Conservation (phyloP, 805 yeast genomes). For the Yarrowia osloensis region DNA sequence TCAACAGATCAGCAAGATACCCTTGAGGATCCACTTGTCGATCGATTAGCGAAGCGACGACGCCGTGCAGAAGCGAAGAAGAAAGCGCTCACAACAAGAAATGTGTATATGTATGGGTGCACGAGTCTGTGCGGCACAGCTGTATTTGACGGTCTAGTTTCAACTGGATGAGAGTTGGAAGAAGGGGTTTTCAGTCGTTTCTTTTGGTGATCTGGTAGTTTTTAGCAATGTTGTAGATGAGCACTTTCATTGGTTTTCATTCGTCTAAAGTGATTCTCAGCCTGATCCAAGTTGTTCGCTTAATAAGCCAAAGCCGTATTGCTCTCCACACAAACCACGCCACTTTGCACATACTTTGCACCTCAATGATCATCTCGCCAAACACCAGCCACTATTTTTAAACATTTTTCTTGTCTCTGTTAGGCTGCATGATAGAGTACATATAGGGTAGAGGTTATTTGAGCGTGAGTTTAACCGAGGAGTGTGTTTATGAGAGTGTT, state of each 20-base stretch:
- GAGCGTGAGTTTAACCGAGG: neutral
- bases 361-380: too few species aligned
- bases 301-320: too few species aligned
- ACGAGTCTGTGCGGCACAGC: neutral
- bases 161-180: neutral
- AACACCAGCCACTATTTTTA: slow-evolving; percentile 5
- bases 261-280: too few species aligned
- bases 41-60: neutral
- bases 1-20: slow-evolving; percentile 7
- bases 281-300: neutral
- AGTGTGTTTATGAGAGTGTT: neutral
- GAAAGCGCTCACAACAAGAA: neutral
- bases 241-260: too few species aligned
- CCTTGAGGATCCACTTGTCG: slow-evolving; percentile 10
- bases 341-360: too few species aligned
- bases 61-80: neutral
- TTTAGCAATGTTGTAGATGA: neutral
- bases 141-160: neutral
- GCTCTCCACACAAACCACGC: too few species aligned
- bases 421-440: neutral
- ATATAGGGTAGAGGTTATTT: neutral
- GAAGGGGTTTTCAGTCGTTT: neutral
- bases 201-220: neutral
- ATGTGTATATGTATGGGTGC: neutral
- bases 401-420: neutral